phyloP scores from a whole-genome alignment of 345 rosid genomes.

The Draba incana region DNA sequence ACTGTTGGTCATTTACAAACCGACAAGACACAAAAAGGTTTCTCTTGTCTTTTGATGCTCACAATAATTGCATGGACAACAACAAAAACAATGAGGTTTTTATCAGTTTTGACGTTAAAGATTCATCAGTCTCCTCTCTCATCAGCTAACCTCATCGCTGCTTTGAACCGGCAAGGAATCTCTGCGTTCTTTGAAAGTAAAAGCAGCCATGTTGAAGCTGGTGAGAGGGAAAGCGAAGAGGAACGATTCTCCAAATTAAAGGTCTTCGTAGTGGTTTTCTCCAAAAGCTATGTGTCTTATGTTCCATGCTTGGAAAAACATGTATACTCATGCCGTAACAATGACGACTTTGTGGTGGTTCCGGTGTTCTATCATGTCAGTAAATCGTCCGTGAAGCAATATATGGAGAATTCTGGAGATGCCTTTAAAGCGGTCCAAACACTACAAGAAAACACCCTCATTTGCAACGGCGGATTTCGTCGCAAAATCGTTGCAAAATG shows the following conservation, averaged over 20 bases:
- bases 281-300: neutral
- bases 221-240: neutral
- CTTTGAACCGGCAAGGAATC: slow-evolving; percentile 12
- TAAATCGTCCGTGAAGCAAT: slow-evolving; percentile 4
- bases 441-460: too few relatives aligned
- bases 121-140: slow-evolving; percentile 19
- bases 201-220: slow-evolving; percentile 20
- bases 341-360: slow-evolving; percentile 5
- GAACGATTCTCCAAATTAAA: neutral
- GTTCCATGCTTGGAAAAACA: neutral
- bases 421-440: neutral
- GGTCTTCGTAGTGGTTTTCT: slow-evolving; percentile 12
- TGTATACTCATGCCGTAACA: neutral
- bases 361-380: slow-evolving; percentile 13
- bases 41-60: neutral
- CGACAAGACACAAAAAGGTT: neutral
- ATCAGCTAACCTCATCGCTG: slow-evolving; percentile 19
- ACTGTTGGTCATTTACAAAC: neutral
- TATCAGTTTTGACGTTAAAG: neutral
- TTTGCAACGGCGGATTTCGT: too few relatives aligned
- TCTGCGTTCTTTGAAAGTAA: neutral
- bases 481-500: too few relatives aligned
- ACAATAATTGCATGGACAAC: neutral
- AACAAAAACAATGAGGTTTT: neutral
- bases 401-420: neutral